These are phyloP conservation scores for Coniochaeta hoffmannii DNA, from an alignment of 2,329 filamentous ascomycete genomes.

Conservation along the genomic window DNA sequence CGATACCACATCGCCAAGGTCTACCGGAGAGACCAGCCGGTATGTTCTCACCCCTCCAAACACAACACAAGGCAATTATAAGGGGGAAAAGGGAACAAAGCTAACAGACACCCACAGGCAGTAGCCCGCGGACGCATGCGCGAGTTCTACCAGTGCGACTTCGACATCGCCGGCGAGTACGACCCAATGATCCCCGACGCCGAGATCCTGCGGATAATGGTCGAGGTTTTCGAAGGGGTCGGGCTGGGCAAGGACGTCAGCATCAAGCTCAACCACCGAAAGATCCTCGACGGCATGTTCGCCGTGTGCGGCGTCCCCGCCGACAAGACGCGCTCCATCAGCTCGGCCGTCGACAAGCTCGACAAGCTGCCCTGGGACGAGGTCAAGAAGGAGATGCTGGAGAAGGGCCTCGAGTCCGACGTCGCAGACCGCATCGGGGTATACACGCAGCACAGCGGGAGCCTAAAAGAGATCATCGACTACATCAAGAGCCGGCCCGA, in stretches of 20 bases:
- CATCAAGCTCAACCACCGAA: constrained; percentile 93
- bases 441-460: constrained; percentile 47
- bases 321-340: constrained; percentile 83
- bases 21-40: constrained; percentile 2
- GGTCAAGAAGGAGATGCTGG: constrained; percentile 81
- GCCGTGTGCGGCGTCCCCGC: constrained; percentile 81
- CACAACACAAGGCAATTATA: too few species aligned
- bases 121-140: constrained; percentile 90
- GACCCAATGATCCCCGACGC: constrained; percentile 90
- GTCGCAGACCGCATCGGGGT: constrained; percentile 83
- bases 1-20: constrained; percentile 95
- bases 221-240: constrained; percentile 77
- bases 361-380: constrained; percentile 90
- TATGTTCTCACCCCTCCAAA: neutral
- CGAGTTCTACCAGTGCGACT: constrained; percentile 96
- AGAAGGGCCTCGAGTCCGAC: constrained; percentile 71
- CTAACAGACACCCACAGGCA: constrained; percentile 66
- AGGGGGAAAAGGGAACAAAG: neutral
- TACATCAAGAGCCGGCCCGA: constrained; percentile 60
- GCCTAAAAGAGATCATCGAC: constrained; percentile 55
- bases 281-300: constrained; percentile 89
- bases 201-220: constrained; percentile 50
- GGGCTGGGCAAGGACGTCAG: constrained; percentile 57
- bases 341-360: constrained; percentile 89
- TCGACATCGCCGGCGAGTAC: constrained; percentile 84